Percentiles rank a stretch among this genome's conserved stretches.
phyloP scores from a whole-genome alignment of 495 filamentous ascomycete genomes.

The Penicillium maclennaniae region DNA sequence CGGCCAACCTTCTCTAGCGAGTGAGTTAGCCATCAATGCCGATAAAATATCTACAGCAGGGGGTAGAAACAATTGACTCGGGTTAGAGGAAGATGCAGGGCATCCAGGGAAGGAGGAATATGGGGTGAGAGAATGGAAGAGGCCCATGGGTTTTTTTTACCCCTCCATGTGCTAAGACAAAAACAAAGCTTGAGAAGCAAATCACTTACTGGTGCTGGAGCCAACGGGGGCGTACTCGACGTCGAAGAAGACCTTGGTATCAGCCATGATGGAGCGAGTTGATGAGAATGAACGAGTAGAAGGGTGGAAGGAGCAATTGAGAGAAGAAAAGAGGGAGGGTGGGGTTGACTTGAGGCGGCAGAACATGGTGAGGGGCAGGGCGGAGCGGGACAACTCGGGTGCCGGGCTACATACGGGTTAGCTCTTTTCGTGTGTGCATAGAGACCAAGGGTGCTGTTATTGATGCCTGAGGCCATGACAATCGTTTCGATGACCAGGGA shows the following conservation, averaged over 20 bases:
- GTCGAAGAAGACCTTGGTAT: slow-evolving; percentile 64
- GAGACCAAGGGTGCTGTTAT: slow-evolving; percentile 20
- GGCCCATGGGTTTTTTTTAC: slow-evolving; percentile 8
- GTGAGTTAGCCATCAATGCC: slow-evolving; percentile 10
- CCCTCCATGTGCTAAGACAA: slow-evolving; percentile 5
- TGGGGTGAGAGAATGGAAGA: neutral
- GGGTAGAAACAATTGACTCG: neutral
- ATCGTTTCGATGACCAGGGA: neutral
- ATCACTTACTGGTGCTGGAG: slow-evolving; percentile 58
- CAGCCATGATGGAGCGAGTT: slow-evolving; percentile 60
- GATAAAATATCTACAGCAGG: neutral
- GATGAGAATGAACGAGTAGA: slow-evolving; percentile 56
- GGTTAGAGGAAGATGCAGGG: neutral
- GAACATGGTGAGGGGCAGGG: slow-evolving; percentile 50
- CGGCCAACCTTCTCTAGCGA: slow-evolving; percentile 67
- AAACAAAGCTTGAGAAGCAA: slow-evolving; percentile 1
- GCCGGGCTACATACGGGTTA: slow-evolving; percentile 27
- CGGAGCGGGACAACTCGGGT: slow-evolving; percentile 30
- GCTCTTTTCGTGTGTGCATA: slow-evolving; percentile 18
- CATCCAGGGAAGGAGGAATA: neutral
- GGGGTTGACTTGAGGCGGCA: slow-evolving; percentile 50
- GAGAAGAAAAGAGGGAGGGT: slow-evolving; percentile 47
- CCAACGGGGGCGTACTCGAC: slow-evolving; percentile 55
- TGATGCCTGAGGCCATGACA: slow-evolving; percentile 3
- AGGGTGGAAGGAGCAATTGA: slow-evolving; percentile 44